Percentiles rank a stretch among this genome's conserved stretches.
Evolutionary conservation across 176 grass and related monocot species (phyloP).

Genomic region (Avena sativa): DNA sequence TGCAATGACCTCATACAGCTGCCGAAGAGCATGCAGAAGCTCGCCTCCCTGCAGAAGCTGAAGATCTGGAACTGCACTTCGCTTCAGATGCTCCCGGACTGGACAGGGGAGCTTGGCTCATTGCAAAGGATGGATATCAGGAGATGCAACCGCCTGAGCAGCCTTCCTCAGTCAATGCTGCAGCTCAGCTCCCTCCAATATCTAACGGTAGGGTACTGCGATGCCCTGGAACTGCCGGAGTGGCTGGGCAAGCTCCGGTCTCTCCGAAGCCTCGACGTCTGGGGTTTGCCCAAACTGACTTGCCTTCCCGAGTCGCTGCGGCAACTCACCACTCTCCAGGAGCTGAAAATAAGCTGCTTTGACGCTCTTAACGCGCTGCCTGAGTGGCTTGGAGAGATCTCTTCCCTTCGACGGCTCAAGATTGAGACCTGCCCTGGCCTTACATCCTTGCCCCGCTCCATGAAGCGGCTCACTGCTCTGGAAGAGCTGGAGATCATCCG

Average conservation of each 20-base stretch:
- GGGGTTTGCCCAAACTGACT: not conserved
- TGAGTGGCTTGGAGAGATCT: constrained; percentile 16
- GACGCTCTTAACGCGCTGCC: not conserved
- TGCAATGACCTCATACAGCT: not conserved
- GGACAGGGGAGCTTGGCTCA: not conserved
- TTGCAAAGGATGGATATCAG: not conserved
- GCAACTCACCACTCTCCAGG: not conserved
- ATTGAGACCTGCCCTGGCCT: constrained; percentile 7
- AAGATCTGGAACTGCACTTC: not conserved
- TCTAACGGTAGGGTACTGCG: constrained; percentile 4
- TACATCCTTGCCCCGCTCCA: not conserved
- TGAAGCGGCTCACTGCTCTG: not conserved
- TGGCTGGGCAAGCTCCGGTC: not conserved
- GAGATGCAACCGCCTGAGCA: not conserved
- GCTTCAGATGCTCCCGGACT: not conserved
- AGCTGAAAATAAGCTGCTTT: not conserved
- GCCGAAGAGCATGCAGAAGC: not conserved
- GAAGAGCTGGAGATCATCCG: not conserved
- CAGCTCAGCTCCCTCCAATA: not conserved
- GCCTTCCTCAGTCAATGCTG: not conserved
- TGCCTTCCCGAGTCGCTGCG: not conserved
- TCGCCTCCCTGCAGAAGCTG: not conserved
- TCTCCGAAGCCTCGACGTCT: not conserved
- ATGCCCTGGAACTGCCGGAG: not conserved
- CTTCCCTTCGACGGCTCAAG: not conserved